Base-by-base conservation (phyloP, 2,329 filamentous ascomycete genomes). In the Beauveria sp. region DNA sequence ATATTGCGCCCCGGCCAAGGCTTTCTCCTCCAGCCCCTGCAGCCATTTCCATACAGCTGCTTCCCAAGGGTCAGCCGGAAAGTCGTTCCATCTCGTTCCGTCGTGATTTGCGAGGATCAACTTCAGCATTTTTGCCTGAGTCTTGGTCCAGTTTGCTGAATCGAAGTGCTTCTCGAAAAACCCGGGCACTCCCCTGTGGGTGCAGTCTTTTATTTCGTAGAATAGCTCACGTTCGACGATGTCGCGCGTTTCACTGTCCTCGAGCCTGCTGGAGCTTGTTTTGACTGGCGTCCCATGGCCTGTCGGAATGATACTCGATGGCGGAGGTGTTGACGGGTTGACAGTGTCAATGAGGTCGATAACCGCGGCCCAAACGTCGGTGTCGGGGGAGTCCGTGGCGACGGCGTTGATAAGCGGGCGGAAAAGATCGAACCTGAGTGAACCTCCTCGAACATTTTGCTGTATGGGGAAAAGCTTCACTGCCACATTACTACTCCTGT, bases 131-230 rank as follows among this genome's bases (percentile, higher is more conserved):
- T 49, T 53, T 53, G 50, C 6, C 49, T 62, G 54, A 20, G 30
- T 26, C 49, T 62, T 53, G 30, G 54, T 54, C 61, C 55, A 62
- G 38, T 59, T 46, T 47, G 54, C 30, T 30, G 55, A 28, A 38
- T 59, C 50, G 47, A 59, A 60, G 50, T 60, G 50, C 43, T 62
- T 62, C n/a, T 59, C 61, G 26, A 59, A 62, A 30, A 60, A 62
- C n/a, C 61, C 56, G 10, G 47, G 55, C 42, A 60, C 61, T n/a
- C 61, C 50, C 34, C 49, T 46, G 22, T 60, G 49, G 30, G 45
- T 62, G 53, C 42, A 58, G 46, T 58, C 47, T 12, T 46, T 45
- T 51, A 63, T 60, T 52, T 60, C 51, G 22, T 51, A 55, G n/a
- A 62, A 63, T 1, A 63, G 53, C 55, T 61, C 62, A 18, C 30